Evolutionary conservation across 495 filamentous ascomycete genomes (phyloP), one percentile per base, ranked within the genome.

Genomic region (Cenococcum geophilum): DNA sequence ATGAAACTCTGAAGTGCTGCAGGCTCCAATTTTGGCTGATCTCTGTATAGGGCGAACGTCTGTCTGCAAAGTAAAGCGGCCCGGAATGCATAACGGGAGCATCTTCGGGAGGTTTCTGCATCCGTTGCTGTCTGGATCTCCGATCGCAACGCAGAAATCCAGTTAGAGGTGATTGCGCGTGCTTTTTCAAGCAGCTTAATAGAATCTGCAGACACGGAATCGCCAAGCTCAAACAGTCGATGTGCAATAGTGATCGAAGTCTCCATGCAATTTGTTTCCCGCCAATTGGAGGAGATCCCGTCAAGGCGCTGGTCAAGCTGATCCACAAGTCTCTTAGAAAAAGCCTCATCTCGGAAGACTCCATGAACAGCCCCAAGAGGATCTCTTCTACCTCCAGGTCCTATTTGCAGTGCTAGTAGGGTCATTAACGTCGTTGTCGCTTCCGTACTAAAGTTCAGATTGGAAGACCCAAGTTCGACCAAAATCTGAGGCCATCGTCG

Each of bases 391-490:
- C 64, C 52, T 4, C 61, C 57, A 9, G 82, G 81, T 0, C 82
- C 82, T 18, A 72, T 76, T 55, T 82, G 75, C 4, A 75, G 40
- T 0, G 76, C 72, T 9, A 84, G 70, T n/a, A 77, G 74, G 12
- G 59, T 65, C 5, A 83, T 53, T 16, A 82, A 48, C 3, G 61
- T 54, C 34, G 65, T 72, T 9, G 75, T 78, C 1, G 71, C 71
- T 40, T 83, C 79, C 5, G 70, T 75, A 49, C 76, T 76, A 37
- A 84, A 79, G 48, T 83, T 83, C 10, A 84, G 50, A 55, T 82
- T 82, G 0, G 76, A 73, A 0, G 80, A 78, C 0, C 74, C 78
- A 40, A 85, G 70, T 61, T 85, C 82, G 1, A 75, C 63, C 0
- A 83, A 57, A 4, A 84, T 71, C 5, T 73, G 69, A 0, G 73